These are phyloP conservation scores for Papiliotrema flavescens DNA, from an alignment of 1,284 basidiomycete genomes.

Conservation along the genomic window DNA sequence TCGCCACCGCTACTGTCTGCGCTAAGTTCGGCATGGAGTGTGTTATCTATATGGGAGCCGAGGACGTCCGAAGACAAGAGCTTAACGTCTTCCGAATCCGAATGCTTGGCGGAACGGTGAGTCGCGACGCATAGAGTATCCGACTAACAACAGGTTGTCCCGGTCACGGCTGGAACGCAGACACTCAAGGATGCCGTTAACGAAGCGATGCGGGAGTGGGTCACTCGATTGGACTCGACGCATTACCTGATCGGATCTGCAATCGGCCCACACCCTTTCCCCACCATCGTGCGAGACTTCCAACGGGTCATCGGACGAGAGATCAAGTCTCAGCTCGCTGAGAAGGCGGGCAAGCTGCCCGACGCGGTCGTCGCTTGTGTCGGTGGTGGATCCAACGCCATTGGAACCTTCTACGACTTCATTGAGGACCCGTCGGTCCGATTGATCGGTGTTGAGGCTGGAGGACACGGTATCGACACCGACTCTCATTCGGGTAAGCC, in stretches of 20 bases:
- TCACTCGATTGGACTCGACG: conserved; percentile 86
- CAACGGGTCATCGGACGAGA: conserved; percentile 93
- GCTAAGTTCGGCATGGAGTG: conserved; percentile 96
- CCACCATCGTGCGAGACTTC: conserved; percentile 97
- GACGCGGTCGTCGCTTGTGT: conserved; percentile 96
- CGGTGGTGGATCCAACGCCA: conserved; percentile 95
- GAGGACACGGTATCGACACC: conserved; percentile 86
- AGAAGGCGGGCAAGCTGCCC: conserved; percentile 75
- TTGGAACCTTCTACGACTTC: conserved; percentile 94
- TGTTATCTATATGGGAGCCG: conserved; percentile 97
- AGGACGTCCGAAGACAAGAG: conserved; percentile 91
- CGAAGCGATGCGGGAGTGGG: conserved; percentile 97
- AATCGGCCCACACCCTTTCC: conserved; percentile 98
- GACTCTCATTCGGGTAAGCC: conserved; percentile 63
- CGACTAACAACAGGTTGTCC: conserved; percentile 86
- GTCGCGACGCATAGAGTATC: too few relatives aligned
- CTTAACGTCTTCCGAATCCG: conserved; percentile 97
- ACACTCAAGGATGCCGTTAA: conserved; percentile 98
- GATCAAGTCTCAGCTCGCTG: conserved; percentile 83
- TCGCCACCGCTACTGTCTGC: conserved; percentile 96
- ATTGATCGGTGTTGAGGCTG: conserved; percentile 90
- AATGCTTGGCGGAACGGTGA: conserved; percentile 89
- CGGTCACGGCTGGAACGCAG: conserved; percentile 89
- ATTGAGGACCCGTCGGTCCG: conserved; percentile 78
- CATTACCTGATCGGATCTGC: conserved; percentile 97